Evolutionary conservation across 352 stramenopile species (phyloP).

Genomic region (Pythium pectinolyticum): DNA sequence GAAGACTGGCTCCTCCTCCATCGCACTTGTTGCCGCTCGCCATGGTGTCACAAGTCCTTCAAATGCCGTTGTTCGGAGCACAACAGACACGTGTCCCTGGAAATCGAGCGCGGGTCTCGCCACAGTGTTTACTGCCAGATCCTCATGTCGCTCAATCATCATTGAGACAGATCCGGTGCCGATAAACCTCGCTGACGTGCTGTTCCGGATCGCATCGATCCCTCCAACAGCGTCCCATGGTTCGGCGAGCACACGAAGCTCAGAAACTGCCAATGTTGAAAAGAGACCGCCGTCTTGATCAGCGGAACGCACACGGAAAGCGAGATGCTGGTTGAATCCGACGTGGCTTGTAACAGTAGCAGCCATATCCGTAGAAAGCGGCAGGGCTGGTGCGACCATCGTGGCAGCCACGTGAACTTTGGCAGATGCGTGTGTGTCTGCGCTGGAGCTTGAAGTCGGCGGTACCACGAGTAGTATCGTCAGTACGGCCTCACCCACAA

Average conservation of each 20-base stretch:
- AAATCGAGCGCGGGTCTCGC: neutral
- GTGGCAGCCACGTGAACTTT: constrained; percentile 12
- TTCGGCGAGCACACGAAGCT: neutral
- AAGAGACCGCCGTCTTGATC: neutral
- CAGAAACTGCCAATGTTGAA: neutral
- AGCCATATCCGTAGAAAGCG: neutral
- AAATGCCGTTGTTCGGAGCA: constrained; percentile 9
- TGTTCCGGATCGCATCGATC: neutral
- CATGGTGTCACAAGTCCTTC: constrained; percentile 4
- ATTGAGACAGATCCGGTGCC: neutral
- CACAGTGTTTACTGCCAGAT: neutral
- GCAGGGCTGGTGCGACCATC: neutral
- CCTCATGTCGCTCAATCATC: neutral
- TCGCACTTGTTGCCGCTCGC: neutral
- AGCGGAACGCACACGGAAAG: neutral
- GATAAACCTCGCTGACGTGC: neutral
- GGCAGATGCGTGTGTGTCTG: neutral
- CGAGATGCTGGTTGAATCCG: constrained; percentile 14
- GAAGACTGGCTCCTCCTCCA: neutral
- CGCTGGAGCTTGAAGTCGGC: neutral
- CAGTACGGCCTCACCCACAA: neutral
- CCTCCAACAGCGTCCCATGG: neutral
- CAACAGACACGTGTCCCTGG: neutral
- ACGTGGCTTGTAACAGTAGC: neutral
- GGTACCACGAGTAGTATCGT: neutral